These are phyloP conservation scores for Plasmodium yoelii DNA, from an alignment of 169 alveolate genomes.

Conservation along the genomic window DNA sequence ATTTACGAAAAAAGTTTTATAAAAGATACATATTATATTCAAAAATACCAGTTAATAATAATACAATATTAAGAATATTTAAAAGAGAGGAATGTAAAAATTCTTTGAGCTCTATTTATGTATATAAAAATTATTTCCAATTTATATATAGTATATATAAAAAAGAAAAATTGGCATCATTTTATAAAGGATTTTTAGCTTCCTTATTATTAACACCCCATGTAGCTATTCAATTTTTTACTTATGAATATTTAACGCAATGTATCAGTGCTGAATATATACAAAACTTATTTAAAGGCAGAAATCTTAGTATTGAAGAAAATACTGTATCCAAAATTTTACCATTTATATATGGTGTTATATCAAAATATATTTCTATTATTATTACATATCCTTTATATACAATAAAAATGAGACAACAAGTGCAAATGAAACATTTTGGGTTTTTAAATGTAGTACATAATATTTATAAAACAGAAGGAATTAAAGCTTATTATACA, in stretches of 20 bases:
- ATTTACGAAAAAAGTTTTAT: conserved; percentile 46
- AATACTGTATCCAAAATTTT: conserved; percentile 29
- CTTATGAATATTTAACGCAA: conserved; percentile 59
- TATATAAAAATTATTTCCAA: conserved; percentile 64
- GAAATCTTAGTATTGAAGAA: conserved; percentile 20
- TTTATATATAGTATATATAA: conserved; percentile 63
- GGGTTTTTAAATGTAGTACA: conserved; percentile 52
- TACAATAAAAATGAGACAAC: conserved; percentile 75
- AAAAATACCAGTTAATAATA: conserved; percentile 19
- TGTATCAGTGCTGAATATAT: conserved; percentile 35
- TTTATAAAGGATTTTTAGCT: conserved; percentile 69
- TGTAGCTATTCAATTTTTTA: conserved; percentile 68
- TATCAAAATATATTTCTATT: conserved; percentile 66
- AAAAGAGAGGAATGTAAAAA: conserved; percentile 73
- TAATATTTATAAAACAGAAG: conserved; percentile 61
- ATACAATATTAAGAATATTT: conserved; percentile 40
- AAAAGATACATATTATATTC: conserved; percentile 42
- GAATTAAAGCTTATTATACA: conserved; percentile 54
- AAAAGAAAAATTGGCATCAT: conserved; percentile 48
- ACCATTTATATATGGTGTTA: conserved; percentile 66
- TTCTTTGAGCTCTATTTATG: conserved; percentile 23
- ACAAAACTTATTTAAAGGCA: conserved; percentile 6
- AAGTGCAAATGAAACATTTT: conserved; percentile 60
- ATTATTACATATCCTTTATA: conserved; percentile 68
- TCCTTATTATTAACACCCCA: conserved; percentile 66